Conservation (phyloP, 2,329 filamentous ascomycete genomes). For the Sarocladium oryzae region DNA sequence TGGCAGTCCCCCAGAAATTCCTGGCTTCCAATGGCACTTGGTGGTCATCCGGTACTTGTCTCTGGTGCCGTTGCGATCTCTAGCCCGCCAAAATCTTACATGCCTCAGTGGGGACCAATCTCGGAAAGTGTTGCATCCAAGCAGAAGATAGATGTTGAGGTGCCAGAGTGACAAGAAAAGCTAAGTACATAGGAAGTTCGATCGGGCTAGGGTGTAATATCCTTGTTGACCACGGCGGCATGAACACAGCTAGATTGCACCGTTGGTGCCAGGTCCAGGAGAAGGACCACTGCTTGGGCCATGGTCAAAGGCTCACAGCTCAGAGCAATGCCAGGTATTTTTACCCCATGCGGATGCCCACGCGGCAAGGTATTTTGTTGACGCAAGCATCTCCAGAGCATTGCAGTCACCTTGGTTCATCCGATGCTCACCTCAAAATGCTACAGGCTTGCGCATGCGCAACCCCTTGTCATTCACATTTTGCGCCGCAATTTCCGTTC, state of each 20-base stretch:
- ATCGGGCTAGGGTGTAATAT: background rate
- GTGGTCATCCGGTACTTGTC: too few relatives aligned
- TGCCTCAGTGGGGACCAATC: background rate
- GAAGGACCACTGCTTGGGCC: too few relatives aligned
- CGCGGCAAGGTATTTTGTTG: too few relatives aligned
- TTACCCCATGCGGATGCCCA: too few relatives aligned
- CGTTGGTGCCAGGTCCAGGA: background rate
- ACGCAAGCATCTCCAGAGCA: too few relatives aligned
- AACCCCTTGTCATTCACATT: background rate
- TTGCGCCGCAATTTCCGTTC: background rate
- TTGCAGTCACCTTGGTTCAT: too few relatives aligned
- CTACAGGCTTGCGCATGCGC: background rate
- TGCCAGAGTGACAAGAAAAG: background rate
- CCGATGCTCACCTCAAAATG: background rate
- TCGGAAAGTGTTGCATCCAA: background rate
- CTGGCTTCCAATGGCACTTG: background rate
- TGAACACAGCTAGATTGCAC: conserved; percentile 1
- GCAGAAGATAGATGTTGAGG: too few relatives aligned
- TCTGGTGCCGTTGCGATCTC: background rate
- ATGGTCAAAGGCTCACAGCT: too few relatives aligned
- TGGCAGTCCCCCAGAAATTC: background rate
- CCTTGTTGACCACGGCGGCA: background rate
- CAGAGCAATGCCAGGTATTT: too few relatives aligned
- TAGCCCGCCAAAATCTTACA: background rate
- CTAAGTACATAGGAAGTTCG: background rate